phyloP scores from a whole-genome alignment of 139 green algal genomes.

The Haematococcus sp. region DNA sequence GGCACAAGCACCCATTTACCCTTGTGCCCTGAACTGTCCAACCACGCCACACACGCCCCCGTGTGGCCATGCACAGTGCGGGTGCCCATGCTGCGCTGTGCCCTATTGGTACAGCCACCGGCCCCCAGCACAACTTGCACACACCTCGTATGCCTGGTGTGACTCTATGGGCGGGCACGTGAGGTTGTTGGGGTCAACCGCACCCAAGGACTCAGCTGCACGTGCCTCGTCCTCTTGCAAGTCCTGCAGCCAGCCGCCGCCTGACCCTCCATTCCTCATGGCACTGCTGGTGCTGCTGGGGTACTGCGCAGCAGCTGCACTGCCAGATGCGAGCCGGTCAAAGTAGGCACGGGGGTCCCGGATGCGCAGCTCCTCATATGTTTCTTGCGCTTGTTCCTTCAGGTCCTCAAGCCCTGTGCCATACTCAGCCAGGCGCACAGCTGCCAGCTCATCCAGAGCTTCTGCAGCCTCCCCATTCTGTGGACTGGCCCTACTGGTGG shows the following conservation, averaged over 20 bases:
- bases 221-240: background rate
- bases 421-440: slow-evolving; percentile 1
- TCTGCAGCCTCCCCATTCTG: background rate
- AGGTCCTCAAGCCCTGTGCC: slow-evolving; percentile 10
- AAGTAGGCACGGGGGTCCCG: slow-evolving; percentile 1
- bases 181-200: slow-evolving; percentile 10
- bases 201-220: background rate
- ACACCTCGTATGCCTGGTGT: background rate
- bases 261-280: background rate
- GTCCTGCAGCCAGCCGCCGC: background rate
- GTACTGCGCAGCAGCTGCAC: background rate
- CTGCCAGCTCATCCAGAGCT: slow-evolving; percentile 4
- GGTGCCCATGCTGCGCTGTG: too few species aligned
- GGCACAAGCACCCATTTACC: too few species aligned
- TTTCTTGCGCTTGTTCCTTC: background rate
- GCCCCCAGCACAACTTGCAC: too few species aligned
- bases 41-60: too few species aligned
- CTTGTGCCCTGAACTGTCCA: too few species aligned
- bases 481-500: background rate
- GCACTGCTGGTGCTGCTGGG: background rate
- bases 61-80: too few species aligned
- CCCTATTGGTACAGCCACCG: too few species aligned
- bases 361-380: slow-evolving; percentile 1
- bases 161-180: background rate
- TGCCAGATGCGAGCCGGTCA: background rate